A percentile compares a stretch with the other conserved stretches of the same genome.
Evolutionary conservation across 768 basidiomycete species (phyloP).

Genomic region (Podaxis rugospora): DNA sequence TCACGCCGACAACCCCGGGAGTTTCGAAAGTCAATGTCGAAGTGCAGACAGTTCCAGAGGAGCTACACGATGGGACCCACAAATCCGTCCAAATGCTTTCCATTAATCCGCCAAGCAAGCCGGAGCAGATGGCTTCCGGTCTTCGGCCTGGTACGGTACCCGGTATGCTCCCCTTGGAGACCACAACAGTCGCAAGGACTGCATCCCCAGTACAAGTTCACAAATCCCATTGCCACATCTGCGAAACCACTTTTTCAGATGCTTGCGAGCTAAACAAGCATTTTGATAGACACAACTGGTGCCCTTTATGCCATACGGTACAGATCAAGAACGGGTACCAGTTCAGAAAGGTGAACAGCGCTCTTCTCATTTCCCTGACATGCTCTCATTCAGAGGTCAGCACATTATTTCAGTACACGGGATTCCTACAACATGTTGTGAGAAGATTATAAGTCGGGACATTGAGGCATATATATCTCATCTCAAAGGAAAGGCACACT

Average conservation of each 20-base stretch:
- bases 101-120: neutral
- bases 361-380: neutral
- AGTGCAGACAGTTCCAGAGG: neutral
- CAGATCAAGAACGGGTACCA: neutral
- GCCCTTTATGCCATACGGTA: neutral
- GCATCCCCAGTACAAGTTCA: neutral
- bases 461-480: neutral
- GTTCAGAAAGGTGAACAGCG: neutral
- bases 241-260: neutral
- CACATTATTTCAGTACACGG: neutral
- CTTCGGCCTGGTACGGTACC: neutral
- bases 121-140: neutral
- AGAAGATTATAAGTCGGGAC: neutral
- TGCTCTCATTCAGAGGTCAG: neutral
- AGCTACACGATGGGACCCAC: neutral
- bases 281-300: neutral
- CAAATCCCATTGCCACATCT: neutral
- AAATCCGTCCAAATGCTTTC: neutral
- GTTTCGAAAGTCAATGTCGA: neutral
- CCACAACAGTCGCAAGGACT: neutral
- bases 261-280: neutral
- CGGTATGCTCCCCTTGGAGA: neutral
- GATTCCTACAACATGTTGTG: neutral
- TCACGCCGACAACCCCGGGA: neutral
- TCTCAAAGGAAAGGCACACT: neutral